Base-by-base conservation (phyloP, 2,329 filamentous ascomycete genomes). In the Zopfia rhizophila region DNA sequence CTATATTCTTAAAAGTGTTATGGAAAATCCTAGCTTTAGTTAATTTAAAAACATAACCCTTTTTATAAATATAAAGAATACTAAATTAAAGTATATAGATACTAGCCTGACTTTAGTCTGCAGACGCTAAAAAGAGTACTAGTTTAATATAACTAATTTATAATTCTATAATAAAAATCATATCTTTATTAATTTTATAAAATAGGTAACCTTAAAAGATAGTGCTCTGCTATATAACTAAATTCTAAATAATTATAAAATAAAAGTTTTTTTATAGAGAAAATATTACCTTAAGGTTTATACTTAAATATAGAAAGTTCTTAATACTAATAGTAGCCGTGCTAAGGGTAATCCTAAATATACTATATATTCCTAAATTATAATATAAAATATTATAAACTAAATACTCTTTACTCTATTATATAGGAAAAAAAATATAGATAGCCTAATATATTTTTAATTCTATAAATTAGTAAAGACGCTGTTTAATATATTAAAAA, bases 1-100 rank as follows among this genome's bases (percentile, higher is more conserved):
- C 27, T 6, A 12, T 16, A 29, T 29, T 16, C 27, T 29, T 16
- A 16, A 29, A 29, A 12, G 27, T 29, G 16, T 29, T 29, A 16
- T 16, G n/a, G 27, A 12, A 29, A 29, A 29, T 16, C 27, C 27
- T 13, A 16, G 27, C n/a, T 16, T 29, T 13, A 16, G 16, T 29
- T 16, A 16, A 12, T 29, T 29, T 29, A 8, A n/a, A 8, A 27
- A n/a, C 24, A 8, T n/a, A 8, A 27, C 24, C 24, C 24, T 27
- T n/a, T 27, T 27, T 27, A n/a, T 27, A n/a, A 8, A 27, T 27
- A n/a, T n/a, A 27, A 27, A 27, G 24, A 27, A 27, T n/a, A 27
- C 24, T 8, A 27, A 27, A n/a, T n/a, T 27, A 8, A n/a, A 8
- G 24, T n/a, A 27, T n/a, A 27, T 27, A n/a, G 24, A 8, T 27